Base-by-base conservation (phyloP, 2,329 filamentous ascomycete species). In the Domatiomyces catenatus region DNA sequence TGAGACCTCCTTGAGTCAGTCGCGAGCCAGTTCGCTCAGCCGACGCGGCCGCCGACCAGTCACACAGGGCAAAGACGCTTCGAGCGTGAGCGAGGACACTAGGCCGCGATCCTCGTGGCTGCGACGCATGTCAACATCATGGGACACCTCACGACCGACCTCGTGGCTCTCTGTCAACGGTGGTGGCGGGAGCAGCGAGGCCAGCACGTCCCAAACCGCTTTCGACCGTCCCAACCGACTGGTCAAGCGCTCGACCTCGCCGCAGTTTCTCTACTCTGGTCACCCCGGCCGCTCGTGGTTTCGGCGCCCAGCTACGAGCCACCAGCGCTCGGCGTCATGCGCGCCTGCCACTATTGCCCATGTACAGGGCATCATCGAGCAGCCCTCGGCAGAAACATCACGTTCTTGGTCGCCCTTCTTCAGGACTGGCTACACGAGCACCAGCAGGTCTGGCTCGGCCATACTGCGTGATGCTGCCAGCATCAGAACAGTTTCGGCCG, bases 301-400 rank as follows among this genome's bases (percentile, higher is more conserved):
- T 50, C 72, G 74, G 51, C 71, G 79, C 52, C 79, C 79, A 45
- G 77, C 76, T 15, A 82, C 79, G 10, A 81, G 79, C 62, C 75
- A 81, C 62, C 77, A 81, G 61, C 69, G 79, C 48, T 76, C 75
- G 22, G 73, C 73, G 45, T 74, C 73, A 7, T 66, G 77, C 53
- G 28, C 28, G 20, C 17, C 45, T 8, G 7, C 28, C 7, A 18
- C 45, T 47, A 17, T 28, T 18, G 8, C 36, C 32, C 32, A 39
- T 39, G 12, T 17, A 8, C 32, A 39, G 32, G 32, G 32, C 32
- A 39, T 39, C 12, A 39, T 39, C 32, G 32, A 39, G 10, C 32
- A 39, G 32, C 32, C 24, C 15, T 32, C 49, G 24, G 42, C 57
- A 46, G 49, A 51, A 20, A 24, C 47, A 19, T 46, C 52, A 47